These are phyloP conservation scores for Capsaspora owczarzaki DNA, from an alignment of 78 protist species.

Conservation along the genomic window DNA sequence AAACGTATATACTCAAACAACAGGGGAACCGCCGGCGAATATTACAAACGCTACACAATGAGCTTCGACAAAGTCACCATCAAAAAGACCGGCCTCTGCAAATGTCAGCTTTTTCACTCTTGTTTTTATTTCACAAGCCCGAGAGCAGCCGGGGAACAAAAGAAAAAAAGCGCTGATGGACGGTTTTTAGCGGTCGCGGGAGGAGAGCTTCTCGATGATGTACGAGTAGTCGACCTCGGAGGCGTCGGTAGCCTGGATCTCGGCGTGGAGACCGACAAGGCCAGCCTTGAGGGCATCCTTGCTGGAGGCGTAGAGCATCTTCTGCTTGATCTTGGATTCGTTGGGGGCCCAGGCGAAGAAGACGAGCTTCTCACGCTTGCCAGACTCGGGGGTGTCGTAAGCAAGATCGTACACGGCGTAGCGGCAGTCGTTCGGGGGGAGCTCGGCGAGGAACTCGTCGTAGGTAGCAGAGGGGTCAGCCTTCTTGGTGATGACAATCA, in stretches of 20 bases:
- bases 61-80: no score
- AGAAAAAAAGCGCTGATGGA: not conserved
- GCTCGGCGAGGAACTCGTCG: constrained; percentile 46
- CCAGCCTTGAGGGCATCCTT: constrained; percentile 73
- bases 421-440: constrained; percentile 54
- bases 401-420: constrained; percentile 58
- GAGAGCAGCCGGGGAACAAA: no score
- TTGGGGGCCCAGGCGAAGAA: constrained; percentile 74
- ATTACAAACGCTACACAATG: no score
- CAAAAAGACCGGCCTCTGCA: no score
- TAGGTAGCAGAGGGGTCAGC: constrained; percentile 22
- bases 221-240: constrained; percentile 49
- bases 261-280: constrained; percentile 73
- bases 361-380: constrained; percentile 47
- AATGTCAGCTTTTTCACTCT: no score
- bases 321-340: constrained; percentile 54
- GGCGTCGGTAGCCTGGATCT: constrained; percentile 83
- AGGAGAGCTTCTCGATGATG: constrained; percentile 47
- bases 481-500: constrained; percentile 8
- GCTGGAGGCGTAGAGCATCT: constrained; percentile 83
- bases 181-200: not conserved
- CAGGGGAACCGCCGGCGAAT: no score
- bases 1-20: no score
- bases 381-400: constrained; percentile 37
- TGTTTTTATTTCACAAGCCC: no score